Conservation (phyloP, 2,329 filamentous ascomycete genomes). For the Cordyceps farinosa region DNA sequence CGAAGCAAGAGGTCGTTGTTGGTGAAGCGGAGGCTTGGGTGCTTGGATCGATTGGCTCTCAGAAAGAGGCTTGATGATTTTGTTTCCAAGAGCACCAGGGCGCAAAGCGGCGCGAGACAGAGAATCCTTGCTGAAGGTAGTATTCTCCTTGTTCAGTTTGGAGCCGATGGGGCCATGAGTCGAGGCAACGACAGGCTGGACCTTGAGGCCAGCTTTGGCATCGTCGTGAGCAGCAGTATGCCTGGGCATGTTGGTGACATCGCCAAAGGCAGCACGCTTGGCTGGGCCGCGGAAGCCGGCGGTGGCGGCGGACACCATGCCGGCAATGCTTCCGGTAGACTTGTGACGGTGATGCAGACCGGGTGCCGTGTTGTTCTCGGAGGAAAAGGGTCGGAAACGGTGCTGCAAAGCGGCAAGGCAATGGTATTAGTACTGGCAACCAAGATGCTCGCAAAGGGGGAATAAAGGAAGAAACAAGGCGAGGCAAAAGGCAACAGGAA, state of each 20-base stretch:
- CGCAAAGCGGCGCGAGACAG: slow-evolving; percentile 24
- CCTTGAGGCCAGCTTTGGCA: slow-evolving; percentile 35
- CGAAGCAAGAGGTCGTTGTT: slow-evolving; percentile 3
- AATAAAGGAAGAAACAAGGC: slow-evolving; percentile 8
- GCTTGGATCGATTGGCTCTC: slow-evolving; percentile 12
- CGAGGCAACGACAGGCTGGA: slow-evolving; percentile 24
- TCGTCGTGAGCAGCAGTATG: slow-evolving; percentile 31
- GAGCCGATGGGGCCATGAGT: slow-evolving; percentile 26
- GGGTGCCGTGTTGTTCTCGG: slow-evolving; percentile 46
- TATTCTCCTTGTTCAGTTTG: slow-evolving; percentile 45
- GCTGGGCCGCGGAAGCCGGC: slow-evolving; percentile 43
- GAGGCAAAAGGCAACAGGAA: slow-evolving; percentile 5
- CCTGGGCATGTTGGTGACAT: slow-evolving; percentile 69
- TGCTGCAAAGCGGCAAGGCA: slow-evolving; percentile 21
- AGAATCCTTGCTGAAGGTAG: slow-evolving; percentile 21
- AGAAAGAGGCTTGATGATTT: slow-evolving; percentile 17
- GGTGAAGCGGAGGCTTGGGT: slow-evolving; percentile 10
- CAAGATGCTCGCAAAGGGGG: slow-evolving; percentile 16
- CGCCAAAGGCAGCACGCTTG: slow-evolving; percentile 77
- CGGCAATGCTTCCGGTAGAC: slow-evolving; percentile 61
- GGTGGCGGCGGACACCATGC: slow-evolving; percentile 26
- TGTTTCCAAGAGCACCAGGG: slow-evolving; percentile 17
- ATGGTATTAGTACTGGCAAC: slow-evolving; percentile 13
- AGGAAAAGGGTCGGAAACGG: slow-evolving; percentile 46
- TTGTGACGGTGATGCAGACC: slow-evolving; percentile 76